These are phyloP conservation scores for Russula brevipes DNA, from an alignment of 768 basidiomycete genomes.

Conservation along the genomic window DNA sequence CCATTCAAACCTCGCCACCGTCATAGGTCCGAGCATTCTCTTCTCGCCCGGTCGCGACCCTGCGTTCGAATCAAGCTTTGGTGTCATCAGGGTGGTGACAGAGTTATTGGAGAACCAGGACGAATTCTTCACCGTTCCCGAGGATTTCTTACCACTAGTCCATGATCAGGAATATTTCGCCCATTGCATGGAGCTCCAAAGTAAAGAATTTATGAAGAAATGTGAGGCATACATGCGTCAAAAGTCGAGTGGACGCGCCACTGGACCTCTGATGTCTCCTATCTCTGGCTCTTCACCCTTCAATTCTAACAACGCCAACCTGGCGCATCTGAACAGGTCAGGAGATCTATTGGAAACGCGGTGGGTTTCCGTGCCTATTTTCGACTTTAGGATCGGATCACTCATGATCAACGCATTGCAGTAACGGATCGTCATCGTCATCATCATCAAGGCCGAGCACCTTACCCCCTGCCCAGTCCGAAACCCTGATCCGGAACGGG, in stretches of 20 bases:
- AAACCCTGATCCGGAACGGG: conserved; percentile 22
- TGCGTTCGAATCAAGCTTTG: conserved; percentile 88
- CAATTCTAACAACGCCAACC: conserved; percentile 34
- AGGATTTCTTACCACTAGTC: conserved; percentile 81
- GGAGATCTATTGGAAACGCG: conserved; percentile 21
- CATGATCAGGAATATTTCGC: conserved; percentile 90
- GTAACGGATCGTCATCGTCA: conserved; percentile 4
- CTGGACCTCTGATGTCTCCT: conserved; percentile 34
- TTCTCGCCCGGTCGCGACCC: conserved; percentile 84
- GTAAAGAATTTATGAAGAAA: conserved; percentile 94
- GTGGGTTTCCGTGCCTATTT: conserved; percentile 4
- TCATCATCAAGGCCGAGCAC: conserved; percentile 10
- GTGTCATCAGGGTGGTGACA: conserved; percentile 79
- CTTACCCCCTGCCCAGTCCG: conserved; percentile 20
- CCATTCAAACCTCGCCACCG: conserved; percentile 88
- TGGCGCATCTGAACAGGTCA: conserved; percentile 21
- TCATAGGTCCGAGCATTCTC: conserved; percentile 97
- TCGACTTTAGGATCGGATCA: background rate
- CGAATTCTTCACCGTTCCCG: conserved; percentile 91
- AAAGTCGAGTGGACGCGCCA: conserved; percentile 55
- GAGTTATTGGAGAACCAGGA: conserved; percentile 89
- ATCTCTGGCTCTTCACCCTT: conserved; percentile 35
- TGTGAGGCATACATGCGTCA: conserved; percentile 85
- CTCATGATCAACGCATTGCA: background rate
- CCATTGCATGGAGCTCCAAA: conserved; percentile 81